Evolutionary conservation across 2,329 filamentous ascomycete genomes (phyloP), one percentile per base, ranked within the genome.

Genomic region (Akanthomyces lecanii): DNA sequence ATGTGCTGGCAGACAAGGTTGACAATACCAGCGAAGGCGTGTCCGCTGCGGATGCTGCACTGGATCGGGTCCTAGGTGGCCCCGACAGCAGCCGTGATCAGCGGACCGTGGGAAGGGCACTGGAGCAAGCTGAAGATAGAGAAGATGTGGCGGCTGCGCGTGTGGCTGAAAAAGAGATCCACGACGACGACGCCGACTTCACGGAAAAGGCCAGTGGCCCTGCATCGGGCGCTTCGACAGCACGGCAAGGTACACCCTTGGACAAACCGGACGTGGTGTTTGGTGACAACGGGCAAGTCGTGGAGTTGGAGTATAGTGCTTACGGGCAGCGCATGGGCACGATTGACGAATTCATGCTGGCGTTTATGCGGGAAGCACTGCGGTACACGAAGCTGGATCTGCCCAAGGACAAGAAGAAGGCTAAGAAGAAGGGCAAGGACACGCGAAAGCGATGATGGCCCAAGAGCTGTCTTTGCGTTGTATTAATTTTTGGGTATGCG

Each of bases 111-210:
- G 85, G 88, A 4, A 85, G 88, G 18, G 91, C 89, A 0, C 87
- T 99, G 38, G 92, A 96, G 69, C 89, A 91, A 67, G 94, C 92
- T 0, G 95, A 99, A 75, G 95, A 99, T 70, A 86, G 85, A 54
- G 95, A 99, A 72, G 95, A 99, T 72, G 91, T 94, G 16, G 88
- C 87, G 30, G 95, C 95, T 0, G 95, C 95, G 2, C 89, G 90
- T 58, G 85, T 90, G 11, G 95, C 95, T 0, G 90, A 96, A 72
- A 95, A 90, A 71, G 95, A 99, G 74, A 89, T 95, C 53, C 87
- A 91, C 69, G 89, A 90, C 28, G 92, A 96, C 68, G 91, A 93
- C 52, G 90, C 86, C 5, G 92, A 96, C 71, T 96, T 96, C 68
- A 87, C 87, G 3, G 90, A 93, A 70, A 85, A 85, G 73, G 76